Percentiles rank a stretch among this genome's conserved stretches.
Conservation (phyloP, 2,329 filamentous ascomycete genomes). For the Gnomoniopsis smithogilvyi region DNA sequence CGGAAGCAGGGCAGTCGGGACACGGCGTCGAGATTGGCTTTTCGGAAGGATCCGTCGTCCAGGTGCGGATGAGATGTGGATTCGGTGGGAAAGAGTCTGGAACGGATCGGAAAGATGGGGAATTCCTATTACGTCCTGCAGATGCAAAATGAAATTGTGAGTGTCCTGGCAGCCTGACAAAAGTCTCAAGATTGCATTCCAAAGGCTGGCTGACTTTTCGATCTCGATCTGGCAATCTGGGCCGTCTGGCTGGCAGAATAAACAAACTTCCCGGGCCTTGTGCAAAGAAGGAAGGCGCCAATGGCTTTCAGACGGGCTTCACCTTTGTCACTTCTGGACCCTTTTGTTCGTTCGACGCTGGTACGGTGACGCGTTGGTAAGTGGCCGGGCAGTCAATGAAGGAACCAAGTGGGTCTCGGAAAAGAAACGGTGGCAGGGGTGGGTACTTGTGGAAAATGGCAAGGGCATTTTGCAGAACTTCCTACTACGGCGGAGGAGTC, state of each 20-base stretch:
- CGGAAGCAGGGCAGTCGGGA: not conserved
- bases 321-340: not conserved
- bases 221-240: not conserved
- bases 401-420: not conserved
- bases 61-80: not conserved
- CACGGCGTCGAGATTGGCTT: not conserved
- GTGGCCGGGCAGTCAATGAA: too few relatives aligned
- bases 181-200: too few relatives aligned
- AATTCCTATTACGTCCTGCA: too few relatives aligned
- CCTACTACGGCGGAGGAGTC: slow-evolving; percentile 3
- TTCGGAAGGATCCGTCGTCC: not conserved
- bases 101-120: not conserved
- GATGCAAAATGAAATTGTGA: too few relatives aligned
- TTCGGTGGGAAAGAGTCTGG: not conserved
- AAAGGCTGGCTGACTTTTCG: not conserved
- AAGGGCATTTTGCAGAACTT: slow-evolving; percentile 1
- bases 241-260: not conserved
- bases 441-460: not conserved
- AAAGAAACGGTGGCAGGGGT: not conserved
- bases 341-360: not conserved
- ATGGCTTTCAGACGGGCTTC: not conserved
- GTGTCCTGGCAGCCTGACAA: not conserved
- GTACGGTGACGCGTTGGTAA: too few relatives aligned
- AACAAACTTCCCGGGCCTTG: not conserved
- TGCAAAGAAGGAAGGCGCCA: not conserved